Evolutionary conservation across 192 early-diverging fungal genomes (phyloP), one percentile per base, ranked within the genome.

Genomic region (Entomortierella chlamydospora): DNA sequence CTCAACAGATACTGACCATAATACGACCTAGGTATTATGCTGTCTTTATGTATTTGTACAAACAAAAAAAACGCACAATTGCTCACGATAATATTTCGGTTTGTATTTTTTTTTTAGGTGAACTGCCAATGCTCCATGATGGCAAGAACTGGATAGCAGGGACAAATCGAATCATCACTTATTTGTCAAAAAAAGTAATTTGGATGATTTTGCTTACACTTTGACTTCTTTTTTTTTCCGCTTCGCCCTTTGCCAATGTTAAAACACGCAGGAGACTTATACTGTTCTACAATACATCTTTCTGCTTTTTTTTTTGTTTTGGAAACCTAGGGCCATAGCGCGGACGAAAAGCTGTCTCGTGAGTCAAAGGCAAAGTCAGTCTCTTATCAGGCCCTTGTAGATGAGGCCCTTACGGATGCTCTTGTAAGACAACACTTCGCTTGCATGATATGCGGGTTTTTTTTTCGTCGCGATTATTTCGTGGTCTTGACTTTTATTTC

Each of bases 351-450:
- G 11, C 60, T 86, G 33, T 63, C 81, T 18, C 51, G 45, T 20
- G 73, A 81, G 49, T 53, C 82, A 37, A 63, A 55, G 23, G 82
- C 85, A 12, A 84, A 89, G 52, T 84, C 78, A 25, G 50, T 79
- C 33, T 89, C 89, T 81, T 90, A 81, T 64, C 86, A 85, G 15
- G 82, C 87, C 20, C 70, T 96, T 43, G 82, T 93, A 18, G 92
- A 95, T 71, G 89, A 93, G 41, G 89, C 84, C 29, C 81, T 97
- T 23, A 87, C 89, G 23, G 93, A 97, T 64, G 86, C 91, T 2
- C 68, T 95, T 64, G 88, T 90, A 83, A 33, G 73, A 9, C 45
- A 10, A 43, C 31, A 34, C 12, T 10, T 33, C 2, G 15, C 51
- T 29, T 50, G 4, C 18, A n/a, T n/a, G n/a, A n/a, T n/a, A n/a